phyloP scores from a whole-genome alignment of 202 grass and related monocot genomes.

The Setaria italica region DNA sequence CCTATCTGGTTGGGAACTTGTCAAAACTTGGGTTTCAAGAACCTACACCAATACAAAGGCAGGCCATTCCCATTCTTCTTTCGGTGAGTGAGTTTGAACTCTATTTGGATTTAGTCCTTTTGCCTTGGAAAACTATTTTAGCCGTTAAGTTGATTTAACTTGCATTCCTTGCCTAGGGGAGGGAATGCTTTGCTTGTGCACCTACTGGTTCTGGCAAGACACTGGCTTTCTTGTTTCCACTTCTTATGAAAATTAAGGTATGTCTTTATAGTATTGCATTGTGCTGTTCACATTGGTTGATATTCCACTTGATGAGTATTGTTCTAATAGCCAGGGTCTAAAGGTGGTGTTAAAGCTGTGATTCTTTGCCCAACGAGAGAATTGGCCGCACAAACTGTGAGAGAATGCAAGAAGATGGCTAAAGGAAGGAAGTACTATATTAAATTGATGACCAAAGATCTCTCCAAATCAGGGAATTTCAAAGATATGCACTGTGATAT shows the following conservation, averaged over 20 bases:
- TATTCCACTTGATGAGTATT: constrained; percentile 32
- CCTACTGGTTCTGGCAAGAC: constrained; percentile 99
- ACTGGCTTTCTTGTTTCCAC: constrained; percentile 83
- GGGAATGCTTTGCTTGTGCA: constrained; percentile 98
- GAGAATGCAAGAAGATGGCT: constrained; percentile 90
- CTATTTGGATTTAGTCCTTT: constrained; percentile 6
- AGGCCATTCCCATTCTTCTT: constrained; percentile 90
- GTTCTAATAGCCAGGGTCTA: constrained; percentile 92
- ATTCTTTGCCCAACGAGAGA: constrained; percentile 95
- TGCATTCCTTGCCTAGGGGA: constrained; percentile 59
- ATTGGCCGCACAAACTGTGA: constrained; percentile 85
- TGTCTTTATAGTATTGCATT: constrained; percentile 33
- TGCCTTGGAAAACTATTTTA: constrained; percentile 3
- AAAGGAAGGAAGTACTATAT: constrained; percentile 85
- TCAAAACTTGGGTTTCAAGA: constrained; percentile 78
- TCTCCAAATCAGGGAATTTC: constrained; percentile 86
- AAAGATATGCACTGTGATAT: constrained; percentile 90
- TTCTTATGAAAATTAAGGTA: constrained; percentile 99
- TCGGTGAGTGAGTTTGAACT: constrained; percentile 59
- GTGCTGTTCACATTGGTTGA: neutral
- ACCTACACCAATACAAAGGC: constrained; percentile 95
- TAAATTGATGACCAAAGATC: constrained; percentile 96
- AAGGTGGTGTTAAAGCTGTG: constrained; percentile 83
- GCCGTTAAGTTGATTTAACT: neutral
- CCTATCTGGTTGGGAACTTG: constrained; percentile 71